A percentile compares a stretch with the other conserved stretches of the same genome.
These are phyloP conservation scores for Neurospora cerealis DNA, from an alignment of 495 filamentous ascomycete species.

Conservation along the genomic window DNA sequence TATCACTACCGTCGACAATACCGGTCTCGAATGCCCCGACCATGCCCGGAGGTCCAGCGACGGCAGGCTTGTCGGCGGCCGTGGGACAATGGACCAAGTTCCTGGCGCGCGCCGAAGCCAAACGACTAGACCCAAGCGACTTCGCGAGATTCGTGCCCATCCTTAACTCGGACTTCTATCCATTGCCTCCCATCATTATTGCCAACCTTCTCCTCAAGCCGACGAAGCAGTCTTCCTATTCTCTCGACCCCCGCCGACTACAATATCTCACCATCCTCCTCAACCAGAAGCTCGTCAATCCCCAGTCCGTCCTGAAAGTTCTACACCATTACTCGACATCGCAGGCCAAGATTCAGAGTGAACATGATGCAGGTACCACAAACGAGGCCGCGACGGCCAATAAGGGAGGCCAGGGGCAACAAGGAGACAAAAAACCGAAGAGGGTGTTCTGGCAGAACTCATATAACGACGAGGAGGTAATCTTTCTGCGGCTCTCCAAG, in stretches of 20 bases:
- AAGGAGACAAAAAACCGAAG: slow-evolving; percentile 6
- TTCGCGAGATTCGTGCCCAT: slow-evolving; percentile 35
- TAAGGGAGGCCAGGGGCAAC: slow-evolving; percentile 5
- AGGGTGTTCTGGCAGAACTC: slow-evolving; percentile 38
- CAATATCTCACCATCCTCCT: slow-evolving; percentile 56
- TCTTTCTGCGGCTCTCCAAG: slow-evolving; percentile 45
- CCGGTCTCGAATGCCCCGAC: slow-evolving; percentile 6
- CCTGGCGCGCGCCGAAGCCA: slow-evolving; percentile 31
- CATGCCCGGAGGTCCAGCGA: slow-evolving; percentile 9
- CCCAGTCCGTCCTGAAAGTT: slow-evolving; percentile 45
- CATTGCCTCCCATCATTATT: slow-evolving; percentile 35
- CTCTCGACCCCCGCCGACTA: slow-evolving; percentile 54
- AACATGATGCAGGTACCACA: not conserved
- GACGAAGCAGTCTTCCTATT: slow-evolving; percentile 30
- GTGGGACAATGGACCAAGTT: slow-evolving; percentile 38
- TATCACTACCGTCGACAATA: not conserved
- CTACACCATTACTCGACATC: slow-evolving; percentile 51
- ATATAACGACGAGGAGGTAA: slow-evolving; percentile 35
- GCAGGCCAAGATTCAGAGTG: slow-evolving; percentile 19
- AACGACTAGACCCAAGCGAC: slow-evolving; percentile 34
- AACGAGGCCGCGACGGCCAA: slow-evolving; percentile 14
- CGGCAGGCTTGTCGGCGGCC: slow-evolving; percentile 9
- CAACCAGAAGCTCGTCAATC: slow-evolving; percentile 41
- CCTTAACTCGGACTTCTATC: slow-evolving; percentile 29
- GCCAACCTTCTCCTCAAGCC: slow-evolving; percentile 52